These are phyloP conservation scores for Neurospora pannonica DNA, from an alignment of 495 filamentous ascomycete species.

Conservation along the genomic window DNA sequence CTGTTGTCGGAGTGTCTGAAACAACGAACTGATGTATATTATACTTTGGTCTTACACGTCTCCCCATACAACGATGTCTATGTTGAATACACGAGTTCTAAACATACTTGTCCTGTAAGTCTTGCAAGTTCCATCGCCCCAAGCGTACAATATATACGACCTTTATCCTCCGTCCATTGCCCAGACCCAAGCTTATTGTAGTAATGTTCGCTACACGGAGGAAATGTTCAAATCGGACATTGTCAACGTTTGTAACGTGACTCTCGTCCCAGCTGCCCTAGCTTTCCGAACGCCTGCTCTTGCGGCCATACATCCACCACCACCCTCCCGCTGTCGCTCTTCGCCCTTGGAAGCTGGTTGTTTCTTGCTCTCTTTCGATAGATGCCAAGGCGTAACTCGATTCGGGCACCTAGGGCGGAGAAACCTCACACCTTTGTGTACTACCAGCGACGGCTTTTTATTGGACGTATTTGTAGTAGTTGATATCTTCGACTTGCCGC, in stretches of 20 bases:
- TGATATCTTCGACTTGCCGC: neutral
- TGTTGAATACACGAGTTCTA: neutral
- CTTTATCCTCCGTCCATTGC: neutral
- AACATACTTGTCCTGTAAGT: neutral
- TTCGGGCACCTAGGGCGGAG: neutral
- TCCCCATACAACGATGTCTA: neutral
- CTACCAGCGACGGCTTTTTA: neutral
- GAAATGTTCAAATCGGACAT: neutral
- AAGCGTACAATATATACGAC: neutral
- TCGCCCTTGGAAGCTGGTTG: neutral
- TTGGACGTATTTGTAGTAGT: neutral
- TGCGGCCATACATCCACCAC: neutral
- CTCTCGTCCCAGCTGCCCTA: neutral
- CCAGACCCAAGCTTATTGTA: neutral
- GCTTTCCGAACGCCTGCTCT: neutral
- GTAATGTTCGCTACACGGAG: neutral
- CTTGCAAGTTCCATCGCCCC: neutral
- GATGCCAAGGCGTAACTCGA: neutral
- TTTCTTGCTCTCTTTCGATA: neutral
- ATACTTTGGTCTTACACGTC: neutral
- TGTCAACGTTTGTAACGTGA: neutral
- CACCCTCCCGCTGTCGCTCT: neutral
- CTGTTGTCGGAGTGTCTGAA: neutral
- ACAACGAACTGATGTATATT: neutral
- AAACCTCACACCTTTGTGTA: neutral